These are phyloP conservation scores for Westerdykella aurantiaca DNA, from an alignment of 2,329 filamentous ascomycete species.

Conservation along the genomic window DNA sequence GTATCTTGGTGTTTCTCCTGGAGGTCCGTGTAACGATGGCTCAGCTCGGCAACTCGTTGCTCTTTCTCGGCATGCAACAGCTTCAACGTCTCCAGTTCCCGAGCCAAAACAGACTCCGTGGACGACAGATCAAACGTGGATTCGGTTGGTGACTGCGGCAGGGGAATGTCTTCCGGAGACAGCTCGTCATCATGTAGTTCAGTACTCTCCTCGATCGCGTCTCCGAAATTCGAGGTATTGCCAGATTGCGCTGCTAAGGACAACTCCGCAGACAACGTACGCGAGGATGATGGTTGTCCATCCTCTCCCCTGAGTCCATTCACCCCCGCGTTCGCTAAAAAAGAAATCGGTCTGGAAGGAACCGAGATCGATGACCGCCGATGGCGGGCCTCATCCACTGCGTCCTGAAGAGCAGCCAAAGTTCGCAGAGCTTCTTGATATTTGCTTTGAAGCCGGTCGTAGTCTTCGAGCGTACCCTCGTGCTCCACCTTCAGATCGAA, in stretches of 20 bases:
- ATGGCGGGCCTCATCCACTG: conserved; percentile 71
- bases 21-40: conserved; percentile 74
- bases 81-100: conserved; percentile 68
- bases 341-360: conserved; percentile 65
- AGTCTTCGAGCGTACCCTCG: conserved; percentile 74
- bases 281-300: conserved; percentile 70
- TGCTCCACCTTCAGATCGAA: conserved; percentile 87
- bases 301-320: conserved; percentile 61
- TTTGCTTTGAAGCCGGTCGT: conserved; percentile 74
- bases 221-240: conserved; percentile 27
- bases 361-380: conserved; percentile 46
- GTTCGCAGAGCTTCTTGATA: conserved; percentile 84
- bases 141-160: conserved; percentile 1
- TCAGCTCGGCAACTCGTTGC: conserved; percentile 64
- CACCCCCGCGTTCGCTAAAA: conserved; percentile 72
- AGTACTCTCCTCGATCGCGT: conserved; percentile 50
- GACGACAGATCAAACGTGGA: too few relatives aligned
- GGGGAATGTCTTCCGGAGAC: conserved; percentile 9
- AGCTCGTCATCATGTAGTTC: conserved; percentile 58
- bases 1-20: conserved; percentile 76
- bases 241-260: conserved; percentile 68
- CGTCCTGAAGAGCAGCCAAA: conserved; percentile 78
- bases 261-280: conserved; percentile 88
- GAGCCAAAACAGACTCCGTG: conserved; percentile 37
- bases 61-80: conserved; percentile 71